Percentiles rank a stretch among this genome's conserved stretches.
Conservation (phyloP, 176 grass and related monocot genomes). For the Eragrostis nindensis region DNA sequence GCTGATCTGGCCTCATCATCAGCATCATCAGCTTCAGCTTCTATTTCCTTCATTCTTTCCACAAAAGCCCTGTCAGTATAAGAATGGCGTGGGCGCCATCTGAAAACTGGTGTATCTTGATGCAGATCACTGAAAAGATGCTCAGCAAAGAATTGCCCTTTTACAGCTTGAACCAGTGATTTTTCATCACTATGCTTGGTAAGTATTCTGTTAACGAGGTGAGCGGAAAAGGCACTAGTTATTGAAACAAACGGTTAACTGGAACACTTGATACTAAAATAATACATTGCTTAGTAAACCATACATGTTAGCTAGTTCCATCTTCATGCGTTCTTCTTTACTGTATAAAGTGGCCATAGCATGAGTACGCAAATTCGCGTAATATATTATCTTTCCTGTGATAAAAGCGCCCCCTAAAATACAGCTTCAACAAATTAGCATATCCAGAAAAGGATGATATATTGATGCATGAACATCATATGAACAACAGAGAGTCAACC, state of each 20-base stretch:
- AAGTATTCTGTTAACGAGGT: constrained; percentile 48
- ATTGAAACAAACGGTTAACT: constrained; percentile 23
- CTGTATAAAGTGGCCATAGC: neutral
- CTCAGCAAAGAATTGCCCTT: constrained; percentile 64
- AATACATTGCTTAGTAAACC: neutral
- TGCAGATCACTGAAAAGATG: constrained; percentile 64
- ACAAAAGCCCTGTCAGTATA: constrained; percentile 44
- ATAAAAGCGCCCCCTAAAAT: constrained; percentile 5
- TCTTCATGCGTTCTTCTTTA: constrained; percentile 41
- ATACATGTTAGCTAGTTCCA: constrained; percentile 48
- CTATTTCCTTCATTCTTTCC: constrained; percentile 32
- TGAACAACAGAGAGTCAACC: neutral
- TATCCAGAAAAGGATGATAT: neutral
- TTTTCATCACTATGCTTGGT: constrained; percentile 50
- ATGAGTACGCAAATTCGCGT: neutral
- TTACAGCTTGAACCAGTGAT: constrained; percentile 52
- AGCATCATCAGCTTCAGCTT: constrained; percentile 26
- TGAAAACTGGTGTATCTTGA: constrained; percentile 53
- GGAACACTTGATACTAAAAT: constrained; percentile 9
- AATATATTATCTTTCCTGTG: neutral
- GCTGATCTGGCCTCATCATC: constrained; percentile 12
- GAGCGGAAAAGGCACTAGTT: neutral
- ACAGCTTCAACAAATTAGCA: constrained; percentile 20
- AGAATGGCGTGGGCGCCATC: constrained; percentile 53
- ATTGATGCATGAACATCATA: constrained; percentile 1